Percentiles rank a stretch among this genome's conserved stretches.
These are phyloP conservation scores for Paxillus involutus DNA, from an alignment of 768 basidiomycete species.

Conservation along the genomic window DNA sequence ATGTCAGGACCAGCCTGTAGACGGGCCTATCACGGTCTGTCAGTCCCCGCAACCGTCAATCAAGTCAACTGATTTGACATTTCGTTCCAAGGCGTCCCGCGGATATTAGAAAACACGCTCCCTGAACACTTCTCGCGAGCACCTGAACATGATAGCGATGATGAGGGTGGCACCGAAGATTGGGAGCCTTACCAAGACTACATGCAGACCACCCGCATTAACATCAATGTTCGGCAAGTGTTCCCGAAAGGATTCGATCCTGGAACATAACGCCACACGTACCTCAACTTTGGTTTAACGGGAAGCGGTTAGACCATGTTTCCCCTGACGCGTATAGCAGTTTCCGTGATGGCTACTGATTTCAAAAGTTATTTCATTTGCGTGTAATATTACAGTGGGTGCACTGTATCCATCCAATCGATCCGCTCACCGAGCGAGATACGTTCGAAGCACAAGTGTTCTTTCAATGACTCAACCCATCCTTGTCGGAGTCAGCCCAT, in stretches of 20 bases:
- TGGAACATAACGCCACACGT: neutral
- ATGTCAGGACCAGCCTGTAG: constrained; percentile 90
- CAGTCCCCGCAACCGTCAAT: neutral
- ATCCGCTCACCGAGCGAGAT: constrained; percentile 11
- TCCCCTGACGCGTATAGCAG: too few species aligned
- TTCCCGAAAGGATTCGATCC: constrained; percentile 70
- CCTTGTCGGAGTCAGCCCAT: too few species aligned
- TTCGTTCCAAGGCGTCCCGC: constrained; percentile 65
- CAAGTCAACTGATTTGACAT: neutral
- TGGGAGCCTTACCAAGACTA: constrained; percentile 70
- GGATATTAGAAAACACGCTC: constrained; percentile 80
- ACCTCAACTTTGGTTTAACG: neutral
- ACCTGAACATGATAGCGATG: constrained; percentile 29
- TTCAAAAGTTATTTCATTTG: neutral
- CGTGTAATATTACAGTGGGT: too few species aligned
- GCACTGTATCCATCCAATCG: constrained; percentile 8
- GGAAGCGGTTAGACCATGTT: neutral
- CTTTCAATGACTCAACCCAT: neutral
- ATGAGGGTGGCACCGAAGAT: constrained; percentile 28
- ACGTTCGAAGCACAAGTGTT: neutral
- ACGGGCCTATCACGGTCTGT: constrained; percentile 89
- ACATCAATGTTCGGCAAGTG: constrained; percentile 90
- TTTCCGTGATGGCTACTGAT: too few species aligned
- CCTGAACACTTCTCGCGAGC: constrained; percentile 53
- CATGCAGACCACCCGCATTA: constrained; percentile 71